Evolutionary conservation across 306 rosid species (phyloP), one percentile per base, ranked within the genome.

Genomic region (Trichosanthes cucumerina): DNA sequence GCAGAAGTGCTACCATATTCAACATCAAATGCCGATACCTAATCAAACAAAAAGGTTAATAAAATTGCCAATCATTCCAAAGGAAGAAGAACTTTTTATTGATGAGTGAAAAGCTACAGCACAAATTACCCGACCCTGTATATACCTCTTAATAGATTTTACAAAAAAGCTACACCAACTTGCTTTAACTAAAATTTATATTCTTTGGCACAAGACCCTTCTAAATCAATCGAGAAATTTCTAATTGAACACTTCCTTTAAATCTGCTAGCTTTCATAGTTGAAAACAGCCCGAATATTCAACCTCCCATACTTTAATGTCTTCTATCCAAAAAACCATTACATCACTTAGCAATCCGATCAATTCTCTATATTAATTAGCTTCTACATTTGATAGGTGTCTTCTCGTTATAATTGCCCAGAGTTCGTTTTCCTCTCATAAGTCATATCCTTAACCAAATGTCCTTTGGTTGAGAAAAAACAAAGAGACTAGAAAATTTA

Each of bases 21-120:
- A 92, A 86, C 99, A 96, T 92, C 85, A 96, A 82, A 86, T 96
- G 99, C 24, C 99, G 97, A 83, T 92, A 91, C 88, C 99, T 92
- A 13, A 76, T 70, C 71, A 68, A 75, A 23, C 77, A 47, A 26
- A 31, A 41, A 46, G 39, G 38, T 47, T 14, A 43, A 23, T 44
- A 23, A 70, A 21, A 41, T 21, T 21, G 1, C 34, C 34, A 68
- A 9, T 2, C 18, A 39, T 21, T n/a, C 28, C 26, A 24, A 44
- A 7, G 34, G 4, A n/a, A 44, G 18, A 14, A 38, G 19, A 65
- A 43, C 10, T 1, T 2, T 66, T 19, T 7, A 43, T 68, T 11
- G 19, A 12, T 68, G 52, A 68, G 75, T n/a, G 53, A 68, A n/a
- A n/a, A 68, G 19, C 24, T 66, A 65, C 73, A 36, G 19, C 15